Evolutionary conservation across 2,329 filamentous ascomycete species (phyloP), one percentile per base, ranked within the genome.

Genomic region (Fusarium liriodendri): DNA sequence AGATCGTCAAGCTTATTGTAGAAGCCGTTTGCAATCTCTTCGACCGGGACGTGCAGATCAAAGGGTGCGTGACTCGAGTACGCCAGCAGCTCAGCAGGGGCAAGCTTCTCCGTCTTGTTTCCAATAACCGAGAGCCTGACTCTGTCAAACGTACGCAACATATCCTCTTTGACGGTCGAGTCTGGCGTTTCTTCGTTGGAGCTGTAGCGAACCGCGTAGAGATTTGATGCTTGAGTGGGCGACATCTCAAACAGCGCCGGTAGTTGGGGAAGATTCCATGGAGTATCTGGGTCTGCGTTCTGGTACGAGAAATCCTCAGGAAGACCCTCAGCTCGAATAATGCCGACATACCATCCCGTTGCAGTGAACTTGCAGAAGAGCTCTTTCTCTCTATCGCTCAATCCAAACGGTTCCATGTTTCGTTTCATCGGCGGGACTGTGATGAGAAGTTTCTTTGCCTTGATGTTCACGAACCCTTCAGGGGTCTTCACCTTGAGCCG

Each of bases 201-300:
- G 5, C 71, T 69, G 14, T 75, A 75, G 10, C 73, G 61, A 11
- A 75, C 66, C 18, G 71, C 57, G 6, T 73, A 71, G 9, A 72
- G 61, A 6, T 47, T 57, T 5, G 33, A 42, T 2, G 67, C 64
- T 13, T 32, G 20, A 16, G 73, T 75, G 8, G 73, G 68, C 1
- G 73, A 75, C 59, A 75, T 75, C 32, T 75, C 71, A n/a, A 73
- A 75, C 11, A 75, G 59, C 3, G 71, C 45, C 3, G 73, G 73
- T 0, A 73, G 54, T 18, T 69, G 47, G 1, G 73, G 73, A 0
- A 73, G 29, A 47, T 75, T 73, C 58, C 50, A 37, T 2, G 8
- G 62, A 7, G 71, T 68, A 61, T 75, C 66, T 18, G 61, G 45
- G 5, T 67, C 71, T 2, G 73, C 71, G 22, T 75, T 75, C 60